These are phyloP conservation scores for Nicotiana otophora DNA, from an alignment of 257 asterid genomes.

Conservation along the genomic window DNA sequence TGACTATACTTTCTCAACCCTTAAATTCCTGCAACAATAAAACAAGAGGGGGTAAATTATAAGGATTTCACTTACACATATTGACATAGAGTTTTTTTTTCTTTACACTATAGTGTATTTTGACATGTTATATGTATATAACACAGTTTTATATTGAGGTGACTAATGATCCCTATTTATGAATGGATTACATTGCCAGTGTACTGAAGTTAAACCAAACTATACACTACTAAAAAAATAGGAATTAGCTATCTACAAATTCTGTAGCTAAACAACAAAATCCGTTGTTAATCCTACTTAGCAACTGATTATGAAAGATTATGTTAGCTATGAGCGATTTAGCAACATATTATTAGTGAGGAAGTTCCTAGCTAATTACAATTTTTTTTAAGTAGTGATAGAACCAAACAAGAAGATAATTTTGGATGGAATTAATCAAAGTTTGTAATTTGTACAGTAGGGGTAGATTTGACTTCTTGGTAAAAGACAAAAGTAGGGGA, in stretches of 20 bases:
- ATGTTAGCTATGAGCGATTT: too few relatives aligned
- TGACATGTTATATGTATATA: background rate
- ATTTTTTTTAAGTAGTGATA: background rate
- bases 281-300: too few relatives aligned
- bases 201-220: background rate
- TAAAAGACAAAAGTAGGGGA: background rate
- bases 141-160: background rate
- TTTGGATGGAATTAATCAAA: background rate
- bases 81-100: too few relatives aligned
- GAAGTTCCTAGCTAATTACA: too few relatives aligned
- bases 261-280: too few relatives aligned
- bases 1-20: background rate
- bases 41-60: background rate
- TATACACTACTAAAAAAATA: too few relatives aligned
- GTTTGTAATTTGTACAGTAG: background rate
- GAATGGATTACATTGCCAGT: background rate
- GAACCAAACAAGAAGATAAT: too few relatives aligned
- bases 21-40: background rate
- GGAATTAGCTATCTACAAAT: too few relatives aligned
- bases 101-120: background rate
- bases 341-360: too few relatives aligned
- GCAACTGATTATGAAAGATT: too few relatives aligned
- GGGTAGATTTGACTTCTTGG: background rate
- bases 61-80: background rate
- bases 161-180: background rate